phyloP scores from a whole-genome alignment of 1,139 yeast genomes.

The Geotrichum armillariae region DNA sequence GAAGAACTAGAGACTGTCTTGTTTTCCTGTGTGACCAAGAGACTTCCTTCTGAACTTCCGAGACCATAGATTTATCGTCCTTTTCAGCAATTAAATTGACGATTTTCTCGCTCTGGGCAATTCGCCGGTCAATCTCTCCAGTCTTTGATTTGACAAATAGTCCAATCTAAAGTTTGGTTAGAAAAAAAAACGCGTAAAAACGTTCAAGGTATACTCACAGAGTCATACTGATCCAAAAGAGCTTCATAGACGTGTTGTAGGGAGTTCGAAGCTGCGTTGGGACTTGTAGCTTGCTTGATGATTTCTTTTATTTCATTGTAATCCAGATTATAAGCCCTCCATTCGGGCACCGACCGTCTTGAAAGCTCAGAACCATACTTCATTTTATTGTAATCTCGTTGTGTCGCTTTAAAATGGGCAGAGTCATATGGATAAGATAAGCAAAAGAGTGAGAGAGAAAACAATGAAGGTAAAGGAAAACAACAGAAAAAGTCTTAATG shows the following conservation, averaged over 20 bases:
- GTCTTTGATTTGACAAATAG: slow-evolving; percentile 65
- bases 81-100: slow-evolving; percentile 38
- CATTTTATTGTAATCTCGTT: no score
- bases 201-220: slow-evolving; percentile 34
- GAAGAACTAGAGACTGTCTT: slow-evolving; percentile 32
- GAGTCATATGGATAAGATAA: not conserved
- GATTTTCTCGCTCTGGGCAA: slow-evolving; percentile 42
- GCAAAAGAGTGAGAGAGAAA: not conserved
- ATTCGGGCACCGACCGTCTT: slow-evolving; percentile 79
- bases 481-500: not conserved
- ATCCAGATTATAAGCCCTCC: slow-evolving; percentile 81
- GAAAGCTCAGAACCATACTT: slow-evolving; percentile 80
- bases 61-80: slow-evolving; percentile 20
- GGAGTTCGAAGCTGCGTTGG: slow-evolving; percentile 24
- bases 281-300: slow-evolving; percentile 53
- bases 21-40: slow-evolving; percentile 22
- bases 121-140: slow-evolving; percentile 55
- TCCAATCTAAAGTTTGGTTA: slow-evolving; percentile 33
- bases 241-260: slow-evolving; percentile 34
- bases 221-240: slow-evolving; percentile 52
- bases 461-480: not conserved
- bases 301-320: slow-evolving; percentile 71
- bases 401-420: no score
- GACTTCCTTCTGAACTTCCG: not conserved
- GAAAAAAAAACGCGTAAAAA: not conserved